Conservation (phyloP, 768 basidiomycete genomes). For the Serendipita sp. region DNA sequence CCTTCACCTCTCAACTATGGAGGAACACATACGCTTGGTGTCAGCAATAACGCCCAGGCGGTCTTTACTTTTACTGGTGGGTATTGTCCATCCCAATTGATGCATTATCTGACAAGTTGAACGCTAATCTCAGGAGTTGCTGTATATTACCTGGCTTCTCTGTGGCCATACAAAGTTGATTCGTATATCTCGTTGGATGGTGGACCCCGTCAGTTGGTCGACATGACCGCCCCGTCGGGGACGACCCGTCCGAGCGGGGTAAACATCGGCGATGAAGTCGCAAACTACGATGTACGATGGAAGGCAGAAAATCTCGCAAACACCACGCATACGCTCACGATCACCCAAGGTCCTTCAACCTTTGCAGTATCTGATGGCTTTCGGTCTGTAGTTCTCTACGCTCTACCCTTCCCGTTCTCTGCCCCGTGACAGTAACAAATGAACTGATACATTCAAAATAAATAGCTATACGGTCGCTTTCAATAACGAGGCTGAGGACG, state of each 20-base stretch:
- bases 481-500: too few species aligned
- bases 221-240: neutral
- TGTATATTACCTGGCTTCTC: neutral
- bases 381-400: neutral
- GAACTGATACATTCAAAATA: too few species aligned
- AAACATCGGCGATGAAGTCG: neutral
- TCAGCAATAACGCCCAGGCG: neutral
- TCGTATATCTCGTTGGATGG: neutral
- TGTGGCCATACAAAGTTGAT: neutral
- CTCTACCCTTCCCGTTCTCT: too few species aligned
- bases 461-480: too few species aligned
- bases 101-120: neutral
- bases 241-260: neutral
- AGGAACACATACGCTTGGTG: neutral
- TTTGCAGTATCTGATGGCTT: neutral
- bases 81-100: neutral
- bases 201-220: neutral
- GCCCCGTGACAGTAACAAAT: too few species aligned
- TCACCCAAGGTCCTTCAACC: neutral
- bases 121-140: neutral
- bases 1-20: neutral
- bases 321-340: neutral
- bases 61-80: slow-evolving; percentile 1
- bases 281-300: neutral
- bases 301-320: neutral